Base-by-base conservation (phyloP, 2,329 filamentous ascomycete species). In the Xylariaceae sp. region DNA sequence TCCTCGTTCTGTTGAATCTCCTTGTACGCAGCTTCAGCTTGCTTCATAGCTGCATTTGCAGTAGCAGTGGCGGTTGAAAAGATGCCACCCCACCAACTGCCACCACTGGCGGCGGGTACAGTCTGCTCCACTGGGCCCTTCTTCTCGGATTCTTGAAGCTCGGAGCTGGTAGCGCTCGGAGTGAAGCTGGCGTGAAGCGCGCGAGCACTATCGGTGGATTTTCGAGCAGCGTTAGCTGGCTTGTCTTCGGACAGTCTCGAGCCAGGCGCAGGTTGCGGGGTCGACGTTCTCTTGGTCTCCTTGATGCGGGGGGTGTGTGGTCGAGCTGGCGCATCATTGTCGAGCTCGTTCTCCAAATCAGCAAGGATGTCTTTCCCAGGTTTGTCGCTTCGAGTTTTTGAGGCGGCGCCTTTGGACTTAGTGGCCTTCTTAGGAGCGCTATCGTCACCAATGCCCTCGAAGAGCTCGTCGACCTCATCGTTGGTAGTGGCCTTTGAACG, bases 1-100 rank as follows among this genome's bases (percentile, higher is more conserved):
- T 98, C 93, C 61, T 97, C 89, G 57, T 95, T 96, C 61, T 93
- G 85, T 63, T 95, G 88, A 36, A 98, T 90, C 64, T 97, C 89
- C 63, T 91, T 95, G 50, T 95, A 90, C 1, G 90, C 85, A 7
- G 85, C 88, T 66, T 96, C 90, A 35, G 93, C 91, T 64, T 91
- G 88, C 72, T 94, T 95, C 67, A 94, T 82, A 19, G 85, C 87
- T n/a, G 86, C 84, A 50, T 58, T 71, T 19, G 69, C 78, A 26
- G 74, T 74, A 37, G 75, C 73, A 40, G 71, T 78, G 22, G 85
- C 85, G 0, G 88, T 90, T 32, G 87, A 87, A 56, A 93, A 77
- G 39, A 96, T 68, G 17, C 88, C 85, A 59, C 89, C 89, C 87
- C 89, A 95, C 86, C 89, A 94, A 41, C 89, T 85, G 47, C 42